Evolutionary conservation across 495 filamentous ascomycete species (phyloP), one percentile per base, ranked within the genome.

Genomic region (Podospora comata): DNA sequence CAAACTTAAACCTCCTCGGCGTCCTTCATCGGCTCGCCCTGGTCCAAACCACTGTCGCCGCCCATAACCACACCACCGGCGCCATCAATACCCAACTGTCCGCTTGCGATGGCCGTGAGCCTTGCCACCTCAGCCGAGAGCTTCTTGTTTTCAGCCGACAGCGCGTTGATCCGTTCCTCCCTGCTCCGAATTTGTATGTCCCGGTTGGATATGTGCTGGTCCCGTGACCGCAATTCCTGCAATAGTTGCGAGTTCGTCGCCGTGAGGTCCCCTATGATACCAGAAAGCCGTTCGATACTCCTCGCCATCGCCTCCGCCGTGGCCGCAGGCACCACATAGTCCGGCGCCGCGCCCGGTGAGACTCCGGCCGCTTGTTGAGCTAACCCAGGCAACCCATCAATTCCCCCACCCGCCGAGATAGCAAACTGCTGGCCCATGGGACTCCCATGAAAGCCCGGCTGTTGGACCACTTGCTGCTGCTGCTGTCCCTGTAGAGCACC

Each of bases 281-380:
- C 28, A 20, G 64, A 64, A 11, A 70, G 23, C 5, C 68, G 44
- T 19, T 66, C 68, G 13, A 70, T 53, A 16, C 48, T 66, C 5
- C 68, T 58, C 28, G 59, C 68, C 53, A 70, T 62, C 20, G 64
- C 48, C 6, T 66, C 68, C 16, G 48, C 62, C 2, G 67, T 64
- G 19, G 55, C 67, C 2, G 67, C 39, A 6, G 61, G 61, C 4
- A 68, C 55, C 7, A 60, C 66, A 58, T 68, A 64, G 16, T 64
- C 61, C 6, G 48, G 13, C 20, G 13, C 48, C 26, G 64, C 16
- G 3, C 7, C 27, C 16, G 64, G 54, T 11, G 39, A 16, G 15
- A 16, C 39, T 3, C 39, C 34, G 23, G 59, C 23, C 57, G 26
- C 48, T 26, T 16, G 66, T 20, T 5, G 60, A 4, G 66, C 44